phyloP scores from a whole-genome alignment of 1,139 yeast genomes.

The Suhomyces kunorum region DNA sequence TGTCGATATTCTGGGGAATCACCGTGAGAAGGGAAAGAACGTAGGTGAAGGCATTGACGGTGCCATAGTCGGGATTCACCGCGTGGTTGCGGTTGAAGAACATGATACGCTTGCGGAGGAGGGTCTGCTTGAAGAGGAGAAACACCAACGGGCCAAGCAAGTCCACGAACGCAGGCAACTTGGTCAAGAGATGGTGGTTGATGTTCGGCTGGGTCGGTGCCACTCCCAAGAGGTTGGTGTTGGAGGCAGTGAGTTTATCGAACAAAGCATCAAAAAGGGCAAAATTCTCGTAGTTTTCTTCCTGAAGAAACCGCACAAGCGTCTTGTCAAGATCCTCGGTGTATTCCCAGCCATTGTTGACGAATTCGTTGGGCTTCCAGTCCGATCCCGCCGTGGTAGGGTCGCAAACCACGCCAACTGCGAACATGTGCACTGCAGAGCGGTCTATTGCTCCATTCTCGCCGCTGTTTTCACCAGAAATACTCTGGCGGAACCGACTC shows the following conservation, averaged over 20 bases:
- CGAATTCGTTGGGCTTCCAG: constrained; percentile 58
- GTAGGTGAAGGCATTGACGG: constrained; percentile 33
- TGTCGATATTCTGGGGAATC: constrained; percentile 36
- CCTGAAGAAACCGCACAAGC: constrained; percentile 40
- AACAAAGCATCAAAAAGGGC: constrained; percentile 24
- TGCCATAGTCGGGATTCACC: constrained; percentile 12
- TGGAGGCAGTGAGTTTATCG: constrained; percentile 11
- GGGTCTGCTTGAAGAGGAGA: constrained; percentile 66
- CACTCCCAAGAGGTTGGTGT: constrained; percentile 4
- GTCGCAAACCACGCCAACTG: constrained; percentile 64
- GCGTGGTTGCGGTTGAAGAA: constrained; percentile 42
- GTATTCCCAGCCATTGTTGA: constrained; percentile 59
- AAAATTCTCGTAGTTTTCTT: constrained; percentile 21
- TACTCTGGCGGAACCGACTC: constrained; percentile 36
- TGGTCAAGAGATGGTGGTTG: constrained; percentile 52
- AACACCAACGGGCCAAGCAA: constrained; percentile 73
- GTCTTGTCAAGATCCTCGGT: constrained; percentile 45
- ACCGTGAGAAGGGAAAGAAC: constrained; percentile 38
- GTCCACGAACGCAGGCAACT: constrained; percentile 49
- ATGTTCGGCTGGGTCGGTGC: constrained; percentile 18
- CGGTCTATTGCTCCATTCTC: constrained; percentile 35
- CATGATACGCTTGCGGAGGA: constrained; percentile 62
- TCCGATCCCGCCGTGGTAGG: constrained; percentile 21
- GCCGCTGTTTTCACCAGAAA: constrained; percentile 17
- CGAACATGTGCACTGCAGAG: constrained; percentile 59